Percentiles rank a stretch among this genome's conserved stretches.
These are phyloP conservation scores for Poa pratensis DNA, from an alignment of 176 grass and related monocot species.

Conservation along the genomic window DNA sequence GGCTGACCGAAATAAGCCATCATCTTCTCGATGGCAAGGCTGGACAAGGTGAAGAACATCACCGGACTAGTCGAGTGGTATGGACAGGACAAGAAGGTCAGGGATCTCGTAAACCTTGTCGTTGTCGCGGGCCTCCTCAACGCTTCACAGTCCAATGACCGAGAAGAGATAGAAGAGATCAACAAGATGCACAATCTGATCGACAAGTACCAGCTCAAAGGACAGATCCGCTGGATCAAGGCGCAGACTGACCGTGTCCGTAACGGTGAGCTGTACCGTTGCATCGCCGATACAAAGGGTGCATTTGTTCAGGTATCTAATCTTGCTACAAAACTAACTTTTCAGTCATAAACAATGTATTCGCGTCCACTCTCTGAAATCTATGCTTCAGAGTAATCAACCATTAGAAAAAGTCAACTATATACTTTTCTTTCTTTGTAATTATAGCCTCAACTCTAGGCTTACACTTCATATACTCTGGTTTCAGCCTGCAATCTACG, in stretches of 20 bases:
- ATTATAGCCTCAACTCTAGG: not conserved
- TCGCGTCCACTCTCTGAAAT: not conserved
- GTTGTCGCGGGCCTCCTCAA: constrained; percentile 83
- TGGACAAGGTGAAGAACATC: constrained; percentile 95
- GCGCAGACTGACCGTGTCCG: constrained; percentile 84
- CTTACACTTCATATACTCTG: constrained; percentile 4
- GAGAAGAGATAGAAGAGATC: constrained; percentile 95
- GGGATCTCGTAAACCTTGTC: constrained; percentile 80
- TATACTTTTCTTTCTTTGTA: no score
- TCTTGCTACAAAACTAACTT: not conserved
- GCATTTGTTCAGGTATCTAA: constrained; percentile 87
- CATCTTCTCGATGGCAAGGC: constrained; percentile 95
- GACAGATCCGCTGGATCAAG: constrained; percentile 89
- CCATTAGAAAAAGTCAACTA: no score
- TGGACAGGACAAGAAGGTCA: constrained; percentile 82
- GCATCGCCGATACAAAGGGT: constrained; percentile 83
- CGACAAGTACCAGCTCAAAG: constrained; percentile 75
- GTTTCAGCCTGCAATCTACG: constrained; percentile 91
- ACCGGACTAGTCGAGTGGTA: constrained; percentile 94
- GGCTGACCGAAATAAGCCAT: constrained; percentile 81
- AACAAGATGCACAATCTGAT: constrained; percentile 95
- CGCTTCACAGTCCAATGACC: constrained; percentile 83
- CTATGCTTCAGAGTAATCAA: not conserved
- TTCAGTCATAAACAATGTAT: not conserved
- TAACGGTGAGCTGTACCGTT: constrained; percentile 92